These are phyloP conservation scores for Neurospora sp. DNA, from an alignment of 495 filamentous ascomycete genomes.

Conservation along the genomic window DNA sequence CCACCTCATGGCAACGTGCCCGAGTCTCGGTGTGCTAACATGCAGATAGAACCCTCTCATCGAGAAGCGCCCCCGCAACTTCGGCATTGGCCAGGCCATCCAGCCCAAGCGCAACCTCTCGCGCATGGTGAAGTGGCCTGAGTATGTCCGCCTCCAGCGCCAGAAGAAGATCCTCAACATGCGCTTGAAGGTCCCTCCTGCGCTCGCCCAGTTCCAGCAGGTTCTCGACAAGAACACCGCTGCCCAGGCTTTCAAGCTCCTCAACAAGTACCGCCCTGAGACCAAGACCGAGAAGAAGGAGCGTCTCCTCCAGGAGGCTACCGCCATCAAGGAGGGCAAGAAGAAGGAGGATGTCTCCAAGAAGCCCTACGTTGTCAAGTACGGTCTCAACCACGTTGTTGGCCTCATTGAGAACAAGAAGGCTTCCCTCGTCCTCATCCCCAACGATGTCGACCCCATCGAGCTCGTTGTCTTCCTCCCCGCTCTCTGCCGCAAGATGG, in stretches of 20 bases:
- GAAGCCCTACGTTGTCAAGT: conserved; percentile 99
- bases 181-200: conserved; percentile 96
- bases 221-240: conserved; percentile 98
- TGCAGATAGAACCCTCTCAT: conserved; percentile 86
- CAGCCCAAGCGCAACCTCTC: conserved; percentile 95
- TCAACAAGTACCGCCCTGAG: conserved; percentile 99
- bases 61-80: conserved; percentile 96
- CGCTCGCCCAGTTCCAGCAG: conserved; percentile 95
- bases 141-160: conserved; percentile 97
- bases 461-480: conserved; percentile 99
- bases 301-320: conserved; percentile 94
- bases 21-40: conserved; percentile 22
- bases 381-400: conserved; percentile 99
- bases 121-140: conserved; percentile 99
- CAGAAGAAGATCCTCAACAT: conserved; percentile 99
- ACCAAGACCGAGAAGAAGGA: conserved; percentile 99
- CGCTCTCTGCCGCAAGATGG: conserved; percentile 99
- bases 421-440: conserved; percentile 91
- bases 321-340: conserved; percentile 92
- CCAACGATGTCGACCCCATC: conserved; percentile 99
- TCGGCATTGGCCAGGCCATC: conserved; percentile 97
- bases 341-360: conserved; percentile 99
- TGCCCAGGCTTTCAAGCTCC: conserved; percentile 91
- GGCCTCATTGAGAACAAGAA: conserved; percentile 99
- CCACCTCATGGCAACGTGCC: not conserved